Evolutionary conservation across 2,329 filamentous ascomycete species (phyloP).

Genomic region (Xenoacremonium recifei): DNA sequence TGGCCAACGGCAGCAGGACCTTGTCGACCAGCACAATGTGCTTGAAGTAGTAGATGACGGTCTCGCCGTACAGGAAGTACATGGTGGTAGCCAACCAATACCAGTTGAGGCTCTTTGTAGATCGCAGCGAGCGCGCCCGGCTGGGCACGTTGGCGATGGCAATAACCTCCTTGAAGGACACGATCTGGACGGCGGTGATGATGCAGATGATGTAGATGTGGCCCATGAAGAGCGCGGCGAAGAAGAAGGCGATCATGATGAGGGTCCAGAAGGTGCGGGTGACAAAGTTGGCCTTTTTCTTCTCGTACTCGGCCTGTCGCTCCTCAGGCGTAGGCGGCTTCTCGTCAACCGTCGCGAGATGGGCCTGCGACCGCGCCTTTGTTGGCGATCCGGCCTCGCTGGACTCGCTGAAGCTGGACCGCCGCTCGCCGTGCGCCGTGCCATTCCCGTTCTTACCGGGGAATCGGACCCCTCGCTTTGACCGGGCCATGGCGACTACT

Average conservation of each 20-base stretch:
- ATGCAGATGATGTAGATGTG: constrained; percentile 96
- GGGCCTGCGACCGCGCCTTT: constrained; percentile 25
- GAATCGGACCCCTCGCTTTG: constrained; percentile 54
- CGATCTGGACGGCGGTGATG: constrained; percentile 89
- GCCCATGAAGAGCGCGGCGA: constrained; percentile 86
- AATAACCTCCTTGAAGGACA: constrained; percentile 99
- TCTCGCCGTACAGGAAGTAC: constrained; percentile 99
- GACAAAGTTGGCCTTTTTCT: constrained; percentile 98
- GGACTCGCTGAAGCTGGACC: constrained; percentile 69
- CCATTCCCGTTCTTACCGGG: constrained; percentile 43
- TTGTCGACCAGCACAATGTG: constrained; percentile 95
- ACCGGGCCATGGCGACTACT: constrained; percentile 34
- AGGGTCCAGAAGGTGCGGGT: constrained; percentile 97
- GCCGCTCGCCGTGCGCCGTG: constrained; percentile 45
- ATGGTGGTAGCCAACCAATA: constrained; percentile 98
- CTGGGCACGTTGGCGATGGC: constrained; percentile 95
- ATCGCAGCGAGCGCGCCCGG: constrained; percentile 83
- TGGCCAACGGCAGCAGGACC: constrained; percentile 87
- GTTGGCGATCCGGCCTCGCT: constrained; percentile 52
- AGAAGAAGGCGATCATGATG: constrained; percentile 94
- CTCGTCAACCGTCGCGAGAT: constrained; percentile 34
- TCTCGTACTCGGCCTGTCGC: constrained; percentile 74
- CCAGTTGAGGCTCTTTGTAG: constrained; percentile 97
- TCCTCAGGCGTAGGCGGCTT: constrained; percentile 24
- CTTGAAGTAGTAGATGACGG: constrained; percentile 99